Conservation (phyloP, 2,329 filamentous ascomycete genomes). For the Sporothrix phasma region DNA sequence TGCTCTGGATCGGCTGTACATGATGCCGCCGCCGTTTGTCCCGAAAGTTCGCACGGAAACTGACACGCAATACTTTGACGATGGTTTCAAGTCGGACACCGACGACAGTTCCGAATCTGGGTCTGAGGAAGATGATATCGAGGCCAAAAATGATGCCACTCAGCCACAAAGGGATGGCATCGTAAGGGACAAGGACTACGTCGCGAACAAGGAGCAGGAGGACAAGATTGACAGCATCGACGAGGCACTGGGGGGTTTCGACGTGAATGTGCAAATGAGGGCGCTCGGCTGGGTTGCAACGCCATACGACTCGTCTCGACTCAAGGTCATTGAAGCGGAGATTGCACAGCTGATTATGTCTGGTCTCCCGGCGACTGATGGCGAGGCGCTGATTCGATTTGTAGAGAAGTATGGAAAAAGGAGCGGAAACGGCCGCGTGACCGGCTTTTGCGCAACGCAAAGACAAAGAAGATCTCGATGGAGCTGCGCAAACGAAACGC, state of each 20-base stretch:
- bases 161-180: not conserved
- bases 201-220: not conserved
- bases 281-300: conserved; percentile 36
- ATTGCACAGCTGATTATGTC: conserved; percentile 31
- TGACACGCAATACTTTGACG: conserved; percentile 85
- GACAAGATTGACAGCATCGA: not conserved
- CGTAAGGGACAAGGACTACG: not conserved
- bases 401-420: conserved; percentile 45
- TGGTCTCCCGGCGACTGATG: conserved; percentile 28
- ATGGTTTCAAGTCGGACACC: conserved; percentile 56
- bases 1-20: conserved; percentile 66
- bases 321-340: conserved; percentile 40
- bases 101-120: conserved; percentile 12
- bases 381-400: conserved; percentile 39
- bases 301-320: conserved; percentile 39
- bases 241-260: not conserved
- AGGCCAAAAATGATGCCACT: not conserved
- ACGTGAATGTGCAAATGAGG: conserved; percentile 28
- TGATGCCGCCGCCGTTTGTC: conserved; percentile 64
- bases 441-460: conserved; percentile 65
- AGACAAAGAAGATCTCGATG: conserved; percentile 57
- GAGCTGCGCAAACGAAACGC: conserved; percentile 71
- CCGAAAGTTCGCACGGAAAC: conserved; percentile 59
- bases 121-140: not conserved
- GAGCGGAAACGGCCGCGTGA: conserved; percentile 77